Evolutionary conservation across 2,329 filamentous ascomycete genomes (phyloP), one percentile per base, ranked within the genome.

Genomic region (Trichoderma pleuroti): DNA sequence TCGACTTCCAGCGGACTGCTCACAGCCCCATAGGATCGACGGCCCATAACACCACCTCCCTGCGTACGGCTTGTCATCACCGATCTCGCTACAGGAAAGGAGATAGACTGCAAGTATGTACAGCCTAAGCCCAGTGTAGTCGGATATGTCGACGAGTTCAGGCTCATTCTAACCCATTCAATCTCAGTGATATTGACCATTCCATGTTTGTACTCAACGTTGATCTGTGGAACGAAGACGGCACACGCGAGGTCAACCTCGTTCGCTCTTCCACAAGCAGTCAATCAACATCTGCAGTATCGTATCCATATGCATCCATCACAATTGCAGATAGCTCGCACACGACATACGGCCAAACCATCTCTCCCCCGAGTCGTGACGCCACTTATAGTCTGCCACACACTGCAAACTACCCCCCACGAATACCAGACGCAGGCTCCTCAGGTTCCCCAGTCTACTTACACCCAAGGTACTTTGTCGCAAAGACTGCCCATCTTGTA

Each of bases 1-100:
- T n/a, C 11, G 24, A 56, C n/a, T 21, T 54, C 28, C n/a, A 28
- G 16, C 39, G 54, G 30, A 63, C 49, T 21, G 24, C 68, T 72
- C 69, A 72, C 62, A 26, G 26, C 4, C 52, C 14, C 65, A 70
- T 77, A 97, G 92, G 96, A 99, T 81, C 92, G 96, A 74, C 88
- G 96, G 74, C 96, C 96, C 30, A 98, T 99, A 76, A 98, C 96
- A 32, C 95, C 96, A 16, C 96, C 96, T 26, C 95, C 96, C 4
- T 98, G 95, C 80, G 92, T 98, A 66, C 88, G 92, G 73, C 87
- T 98, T 14, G 86, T 96, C 49, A 91, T 98, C 65, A 89, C 87
- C 72, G 93, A 98, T 80, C 84, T 87, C 54, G 81, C 82, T 18
- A 94, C 93, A 0, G 91, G 92, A 26, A 90, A 93, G 77, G 93